A percentile compares a stretch with the other conserved stretches of the same genome.
Conservation (phyloP, 1,284 basidiomycete genomes). For the Bondarzewia mesenterica region DNA sequence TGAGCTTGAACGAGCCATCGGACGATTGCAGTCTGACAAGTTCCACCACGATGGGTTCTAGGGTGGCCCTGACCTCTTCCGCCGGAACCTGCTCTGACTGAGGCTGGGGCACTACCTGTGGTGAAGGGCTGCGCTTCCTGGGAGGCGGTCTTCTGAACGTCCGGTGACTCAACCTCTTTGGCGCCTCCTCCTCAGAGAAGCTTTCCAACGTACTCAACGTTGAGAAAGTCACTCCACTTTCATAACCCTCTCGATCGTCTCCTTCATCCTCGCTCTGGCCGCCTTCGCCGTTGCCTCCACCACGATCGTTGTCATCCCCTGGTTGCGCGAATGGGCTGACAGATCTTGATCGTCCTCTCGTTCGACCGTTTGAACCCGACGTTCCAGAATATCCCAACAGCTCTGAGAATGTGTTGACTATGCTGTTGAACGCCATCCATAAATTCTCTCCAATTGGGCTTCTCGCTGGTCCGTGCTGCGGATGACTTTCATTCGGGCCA, state of each 20-base stretch:
- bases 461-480: background rate
- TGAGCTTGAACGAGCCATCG: slow-evolving; percentile 38
- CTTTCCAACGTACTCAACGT: slow-evolving; percentile 39
- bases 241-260: slow-evolving; percentile 17
- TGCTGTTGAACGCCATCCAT: too few species aligned
- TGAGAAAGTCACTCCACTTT: slow-evolving; percentile 31
- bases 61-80: background rate
- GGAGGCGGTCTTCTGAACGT: background rate
- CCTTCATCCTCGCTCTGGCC: slow-evolving; percentile 1
- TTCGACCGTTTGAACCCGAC: background rate
- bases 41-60: slow-evolving; percentile 9
- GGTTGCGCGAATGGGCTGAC: background rate
- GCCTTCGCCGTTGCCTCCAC: background rate
- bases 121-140: slow-evolving; percentile 21
- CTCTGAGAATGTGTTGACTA: too few species aligned
- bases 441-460: background rate
- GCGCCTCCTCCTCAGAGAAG: slow-evolving; percentile 1
- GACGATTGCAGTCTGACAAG: slow-evolving; percentile 32
- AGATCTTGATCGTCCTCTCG: background rate
- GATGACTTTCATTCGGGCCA: background rate
- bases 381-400: too few species aligned
- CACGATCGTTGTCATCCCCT: background rate
- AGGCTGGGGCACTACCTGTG: slow-evolving; percentile 14
- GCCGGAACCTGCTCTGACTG: background rate
- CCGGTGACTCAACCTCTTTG: background rate